phyloP scores from a whole-genome alignment of 306 rosid genomes.

The Quercus berberidifolia region DNA sequence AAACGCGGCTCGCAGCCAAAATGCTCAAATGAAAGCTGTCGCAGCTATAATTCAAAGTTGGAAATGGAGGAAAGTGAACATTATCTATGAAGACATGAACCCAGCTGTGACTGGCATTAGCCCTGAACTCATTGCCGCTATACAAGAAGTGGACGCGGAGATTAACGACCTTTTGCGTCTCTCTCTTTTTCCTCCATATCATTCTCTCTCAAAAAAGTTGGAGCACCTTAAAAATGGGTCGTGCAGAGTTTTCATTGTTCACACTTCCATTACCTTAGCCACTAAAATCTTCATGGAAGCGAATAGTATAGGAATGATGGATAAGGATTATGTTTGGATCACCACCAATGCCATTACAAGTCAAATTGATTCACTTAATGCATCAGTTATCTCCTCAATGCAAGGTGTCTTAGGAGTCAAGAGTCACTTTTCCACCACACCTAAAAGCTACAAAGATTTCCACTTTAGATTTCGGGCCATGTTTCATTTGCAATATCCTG shows the following conservation, averaged over 20 bases:
- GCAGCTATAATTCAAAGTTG: slow-evolving; percentile 16
- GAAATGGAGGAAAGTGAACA: slow-evolving; percentile 20
- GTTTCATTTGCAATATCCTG: neutral
- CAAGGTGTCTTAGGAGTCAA: slow-evolving; percentile 1
- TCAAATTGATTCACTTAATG: neutral
- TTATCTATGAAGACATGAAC: slow-evolving; percentile 19
- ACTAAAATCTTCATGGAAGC: neutral
- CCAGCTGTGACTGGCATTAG: neutral
- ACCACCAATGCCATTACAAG: neutral
- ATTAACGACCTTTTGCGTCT: neutral
- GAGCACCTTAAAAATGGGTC: neutral
- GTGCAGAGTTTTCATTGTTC: slow-evolving; percentile 18
- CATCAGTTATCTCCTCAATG: neutral
- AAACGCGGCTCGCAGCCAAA: slow-evolving; percentile 3
- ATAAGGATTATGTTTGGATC: neutral
- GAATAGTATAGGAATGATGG: neutral
- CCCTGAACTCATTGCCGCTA: neutral
- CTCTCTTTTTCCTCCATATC: neutral
- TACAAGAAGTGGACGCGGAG: slow-evolving; percentile 2
- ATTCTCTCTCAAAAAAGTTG: neutral
- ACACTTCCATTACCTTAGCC: neutral
- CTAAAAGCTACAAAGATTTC: neutral
- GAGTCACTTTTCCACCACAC: neutral
- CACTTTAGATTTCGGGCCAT: neutral
- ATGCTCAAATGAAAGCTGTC: slow-evolving; percentile 13